A percentile compares a stretch with the other conserved stretches of the same genome.
Evolutionary conservation across 2,329 filamentous ascomycete species (phyloP).

Genomic region (Alternaria arborescens): DNA sequence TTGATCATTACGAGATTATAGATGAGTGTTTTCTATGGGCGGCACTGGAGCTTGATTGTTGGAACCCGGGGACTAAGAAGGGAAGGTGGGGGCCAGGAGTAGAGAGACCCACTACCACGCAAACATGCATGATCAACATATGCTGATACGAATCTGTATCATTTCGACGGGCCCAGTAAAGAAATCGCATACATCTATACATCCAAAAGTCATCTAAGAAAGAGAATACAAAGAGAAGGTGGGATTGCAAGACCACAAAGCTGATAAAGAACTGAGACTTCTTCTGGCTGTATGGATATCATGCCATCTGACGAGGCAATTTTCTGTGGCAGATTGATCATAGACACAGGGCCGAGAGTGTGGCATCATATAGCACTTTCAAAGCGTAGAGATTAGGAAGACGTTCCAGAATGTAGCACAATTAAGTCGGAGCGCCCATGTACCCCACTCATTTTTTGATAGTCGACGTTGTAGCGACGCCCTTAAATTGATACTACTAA

Average conservation of each 20-base stretch:
- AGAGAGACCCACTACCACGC: neutral
- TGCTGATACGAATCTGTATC: neutral
- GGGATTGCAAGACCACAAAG: no score
- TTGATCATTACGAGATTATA: neutral
- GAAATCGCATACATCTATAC: no score
- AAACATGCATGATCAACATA: constrained; percentile 5
- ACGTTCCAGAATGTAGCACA: neutral
- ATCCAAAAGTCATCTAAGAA: no score
- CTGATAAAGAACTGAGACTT: no score
- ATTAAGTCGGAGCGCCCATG: neutral
- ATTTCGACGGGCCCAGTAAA: no score
- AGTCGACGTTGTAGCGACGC: neutral
- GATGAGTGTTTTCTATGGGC: constrained; percentile 17
- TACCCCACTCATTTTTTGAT: neutral
- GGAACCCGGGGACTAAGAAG: constrained; percentile 18
- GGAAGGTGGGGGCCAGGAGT: neutral
- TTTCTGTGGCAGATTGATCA: no score
- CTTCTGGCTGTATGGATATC: no score
- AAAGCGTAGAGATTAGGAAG: neutral
- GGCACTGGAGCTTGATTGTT: constrained; percentile 14
- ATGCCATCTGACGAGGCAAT: no score
- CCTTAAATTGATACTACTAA: neutral
- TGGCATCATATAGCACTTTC: no score
- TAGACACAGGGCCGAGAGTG: no score
- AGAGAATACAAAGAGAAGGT: neutral